These are phyloP conservation scores for Trichothecium roseum DNA, from an alignment of 2,329 filamentous ascomycete genomes.

Conservation along the genomic window DNA sequence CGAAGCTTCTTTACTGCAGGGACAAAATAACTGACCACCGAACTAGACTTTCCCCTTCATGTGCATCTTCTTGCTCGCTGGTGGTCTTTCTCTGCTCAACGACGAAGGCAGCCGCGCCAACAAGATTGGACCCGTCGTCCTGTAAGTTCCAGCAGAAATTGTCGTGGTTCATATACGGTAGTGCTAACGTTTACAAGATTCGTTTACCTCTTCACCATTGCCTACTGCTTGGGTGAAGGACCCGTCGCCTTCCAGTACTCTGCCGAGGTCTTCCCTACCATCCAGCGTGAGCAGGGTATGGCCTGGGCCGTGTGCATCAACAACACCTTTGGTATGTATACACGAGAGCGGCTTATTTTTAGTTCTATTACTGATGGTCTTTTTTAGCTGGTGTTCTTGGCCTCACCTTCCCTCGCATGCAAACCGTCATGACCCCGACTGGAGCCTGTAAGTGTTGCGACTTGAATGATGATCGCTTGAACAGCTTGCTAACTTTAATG, in stretches of 20 bases:
- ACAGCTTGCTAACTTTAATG: neutral
- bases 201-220: slow-evolving; percentile 24
- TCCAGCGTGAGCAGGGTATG: slow-evolving; percentile 27
- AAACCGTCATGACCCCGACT: slow-evolving; percentile 18
- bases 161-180: neutral
- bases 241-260: slow-evolving; percentile 27
- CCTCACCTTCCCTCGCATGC: slow-evolving; percentile 22
- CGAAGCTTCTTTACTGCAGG: rapidly evolving
- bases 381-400: slow-evolving; percentile 16
- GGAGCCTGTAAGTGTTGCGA: slow-evolving; percentile 13
- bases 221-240: slow-evolving; percentile 24
- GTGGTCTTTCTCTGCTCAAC: slow-evolving; percentile 18
- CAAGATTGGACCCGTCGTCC: slow-evolving; percentile 18
- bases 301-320: slow-evolving; percentile 26
- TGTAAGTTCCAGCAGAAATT: slow-evolving; percentile 8
- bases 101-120: slow-evolving; percentile 10
- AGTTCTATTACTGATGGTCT: too few relatives aligned
- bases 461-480: too few relatives aligned
- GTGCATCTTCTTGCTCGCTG: slow-evolving; percentile 20
- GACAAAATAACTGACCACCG: neutral
- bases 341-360: too few relatives aligned
- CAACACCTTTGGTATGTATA: slow-evolving; percentile 14
- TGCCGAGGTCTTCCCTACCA: slow-evolving; percentile 25
- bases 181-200: slow-evolving; percentile 11
- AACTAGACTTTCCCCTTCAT: slow-evolving; percentile 19